phyloP scores from a whole-genome alignment of 305 asterid species.

The Fraxinus floribunda region DNA sequence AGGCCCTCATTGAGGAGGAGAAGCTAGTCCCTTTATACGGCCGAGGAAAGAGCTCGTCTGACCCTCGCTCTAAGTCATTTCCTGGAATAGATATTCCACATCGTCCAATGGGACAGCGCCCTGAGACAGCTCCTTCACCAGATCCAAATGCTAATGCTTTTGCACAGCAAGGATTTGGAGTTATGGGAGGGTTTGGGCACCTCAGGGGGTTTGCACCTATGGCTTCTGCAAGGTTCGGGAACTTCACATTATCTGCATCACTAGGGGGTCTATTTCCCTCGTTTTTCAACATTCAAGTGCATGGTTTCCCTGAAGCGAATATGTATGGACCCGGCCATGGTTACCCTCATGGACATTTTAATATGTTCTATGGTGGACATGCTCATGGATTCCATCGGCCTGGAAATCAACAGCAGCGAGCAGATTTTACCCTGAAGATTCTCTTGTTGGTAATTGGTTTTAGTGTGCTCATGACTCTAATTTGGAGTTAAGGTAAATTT shows the following conservation, averaged over 20 bases:
- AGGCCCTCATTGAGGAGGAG: slow-evolving; percentile 17
- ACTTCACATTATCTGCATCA: slow-evolving; percentile 30
- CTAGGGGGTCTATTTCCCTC: slow-evolving; percentile 30
- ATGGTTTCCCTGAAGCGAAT: slow-evolving; percentile 23
- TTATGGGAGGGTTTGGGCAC: slow-evolving; percentile 31
- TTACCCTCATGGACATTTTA: slow-evolving; percentile 41
- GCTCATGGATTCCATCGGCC: slow-evolving; percentile 35
- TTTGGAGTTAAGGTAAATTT: slow-evolving; percentile 41
- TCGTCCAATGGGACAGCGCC: slow-evolving; percentile 32
- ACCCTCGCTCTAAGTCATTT: slow-evolving; percentile 30
- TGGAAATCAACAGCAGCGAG: slow-evolving; percentile 47
- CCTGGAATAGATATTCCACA: slow-evolving; percentile 32
- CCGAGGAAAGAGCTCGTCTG: slow-evolving; percentile 30
- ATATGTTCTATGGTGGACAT: slow-evolving; percentile 41
- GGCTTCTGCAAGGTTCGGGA: slow-evolving; percentile 29
- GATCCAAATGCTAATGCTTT: slow-evolving; percentile 27
- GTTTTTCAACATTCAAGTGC: slow-evolving; percentile 31
- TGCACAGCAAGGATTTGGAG: slow-evolving; percentile 21
- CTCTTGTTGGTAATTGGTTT: slow-evolving; percentile 47
- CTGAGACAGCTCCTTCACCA: slow-evolving; percentile 27
- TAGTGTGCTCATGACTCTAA: slow-evolving; percentile 43
- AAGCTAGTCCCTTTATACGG: slow-evolving; percentile 34
- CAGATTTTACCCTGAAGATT: slow-evolving; percentile 50
- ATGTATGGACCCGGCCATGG: slow-evolving; percentile 47
- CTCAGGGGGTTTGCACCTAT: slow-evolving; percentile 29